Conservation (phyloP, 2,329 filamentous ascomycete species). For the Graphilbum ipis-grandicollis region DNA sequence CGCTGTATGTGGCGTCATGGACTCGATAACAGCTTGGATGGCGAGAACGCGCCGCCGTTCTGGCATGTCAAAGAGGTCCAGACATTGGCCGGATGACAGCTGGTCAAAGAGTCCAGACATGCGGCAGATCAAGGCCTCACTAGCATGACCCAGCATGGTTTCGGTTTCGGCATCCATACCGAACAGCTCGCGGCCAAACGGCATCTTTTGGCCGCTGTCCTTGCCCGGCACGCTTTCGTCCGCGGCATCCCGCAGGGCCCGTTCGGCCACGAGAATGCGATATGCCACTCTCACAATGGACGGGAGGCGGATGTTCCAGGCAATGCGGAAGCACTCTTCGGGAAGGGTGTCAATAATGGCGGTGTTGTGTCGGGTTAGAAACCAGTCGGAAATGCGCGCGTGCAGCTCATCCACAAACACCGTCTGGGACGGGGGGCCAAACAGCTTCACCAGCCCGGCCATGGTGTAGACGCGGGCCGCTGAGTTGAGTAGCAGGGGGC, state of each 20-base stretch:
- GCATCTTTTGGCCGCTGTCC: background rate
- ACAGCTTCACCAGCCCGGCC: constrained; percentile 41
- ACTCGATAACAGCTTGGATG: too few relatives aligned
- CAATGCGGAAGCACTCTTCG: constrained; percentile 42
- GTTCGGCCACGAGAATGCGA: constrained; percentile 43
- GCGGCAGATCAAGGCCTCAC: constrained; percentile 31
- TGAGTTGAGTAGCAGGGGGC: constrained; percentile 40
- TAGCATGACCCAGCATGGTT: constrained; percentile 28
- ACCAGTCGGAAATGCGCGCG: constrained; percentile 38
- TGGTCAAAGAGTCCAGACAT: constrained; percentile 12
- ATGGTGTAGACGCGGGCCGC: constrained; percentile 50
- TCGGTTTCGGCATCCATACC: constrained; percentile 39
- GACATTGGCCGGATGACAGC: background rate
- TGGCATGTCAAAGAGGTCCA: background rate
- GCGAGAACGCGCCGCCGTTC: background rate
- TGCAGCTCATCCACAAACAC: constrained; percentile 15
- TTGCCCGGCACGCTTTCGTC: constrained; percentile 2
- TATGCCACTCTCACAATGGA: constrained; percentile 32
- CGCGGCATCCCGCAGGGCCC: constrained; percentile 28
- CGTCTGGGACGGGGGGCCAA: constrained; percentile 20
- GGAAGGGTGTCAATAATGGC: constrained; percentile 46
- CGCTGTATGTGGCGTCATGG: too few relatives aligned
- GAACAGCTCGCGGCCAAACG: constrained; percentile 26
- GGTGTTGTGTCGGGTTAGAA: constrained; percentile 34
- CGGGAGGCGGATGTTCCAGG: constrained; percentile 24